Evolutionary conservation across 2,329 filamentous ascomycete species (phyloP).

Genomic region (Pseudonectria buxi): DNA sequence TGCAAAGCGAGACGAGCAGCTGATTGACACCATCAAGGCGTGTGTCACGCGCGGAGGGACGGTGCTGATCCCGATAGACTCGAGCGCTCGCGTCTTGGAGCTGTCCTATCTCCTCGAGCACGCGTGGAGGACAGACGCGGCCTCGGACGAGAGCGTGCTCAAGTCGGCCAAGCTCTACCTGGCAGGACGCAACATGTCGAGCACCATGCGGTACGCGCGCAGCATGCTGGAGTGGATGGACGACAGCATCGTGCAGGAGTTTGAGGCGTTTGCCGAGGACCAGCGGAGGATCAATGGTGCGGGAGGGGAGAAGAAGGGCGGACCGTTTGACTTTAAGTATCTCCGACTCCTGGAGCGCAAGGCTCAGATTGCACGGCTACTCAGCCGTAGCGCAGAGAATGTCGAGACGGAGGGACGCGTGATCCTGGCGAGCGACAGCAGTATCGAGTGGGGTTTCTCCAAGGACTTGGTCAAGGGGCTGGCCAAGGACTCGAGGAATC

Average conservation of each 20-base stretch:
- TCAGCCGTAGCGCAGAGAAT: constrained; percentile 39
- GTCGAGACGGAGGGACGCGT: constrained; percentile 53
- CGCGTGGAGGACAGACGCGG: constrained; percentile 68
- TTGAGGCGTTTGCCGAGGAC: constrained; percentile 62
- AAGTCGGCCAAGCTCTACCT: constrained; percentile 63
- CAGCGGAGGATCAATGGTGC: constrained; percentile 40
- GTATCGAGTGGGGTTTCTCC: constrained; percentile 92
- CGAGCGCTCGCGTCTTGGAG: constrained; percentile 88
- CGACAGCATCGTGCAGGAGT: constrained; percentile 85
- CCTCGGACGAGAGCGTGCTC: constrained; percentile 44
- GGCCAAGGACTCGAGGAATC: constrained; percentile 69
- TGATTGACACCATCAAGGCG: constrained; percentile 74
- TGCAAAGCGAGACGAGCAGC: constrained; percentile 75
- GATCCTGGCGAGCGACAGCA: constrained; percentile 84
- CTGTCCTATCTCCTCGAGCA: constrained; percentile 88
- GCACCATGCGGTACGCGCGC: constrained; percentile 82
- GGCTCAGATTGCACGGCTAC: constrained; percentile 68
- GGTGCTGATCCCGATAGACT: constrained; percentile 89
- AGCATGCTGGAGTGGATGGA: constrained; percentile 99
- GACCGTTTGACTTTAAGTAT: constrained; percentile 86
- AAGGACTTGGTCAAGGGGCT: constrained; percentile 69
- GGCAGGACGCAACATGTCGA: constrained; percentile 77
- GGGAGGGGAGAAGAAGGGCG: constrained; percentile 48
- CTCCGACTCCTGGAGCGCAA: constrained; percentile 76
- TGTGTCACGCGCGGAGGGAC: constrained; percentile 79